Conservation (phyloP, 1,139 yeast species). For the Blastobotrys niveus region DNA sequence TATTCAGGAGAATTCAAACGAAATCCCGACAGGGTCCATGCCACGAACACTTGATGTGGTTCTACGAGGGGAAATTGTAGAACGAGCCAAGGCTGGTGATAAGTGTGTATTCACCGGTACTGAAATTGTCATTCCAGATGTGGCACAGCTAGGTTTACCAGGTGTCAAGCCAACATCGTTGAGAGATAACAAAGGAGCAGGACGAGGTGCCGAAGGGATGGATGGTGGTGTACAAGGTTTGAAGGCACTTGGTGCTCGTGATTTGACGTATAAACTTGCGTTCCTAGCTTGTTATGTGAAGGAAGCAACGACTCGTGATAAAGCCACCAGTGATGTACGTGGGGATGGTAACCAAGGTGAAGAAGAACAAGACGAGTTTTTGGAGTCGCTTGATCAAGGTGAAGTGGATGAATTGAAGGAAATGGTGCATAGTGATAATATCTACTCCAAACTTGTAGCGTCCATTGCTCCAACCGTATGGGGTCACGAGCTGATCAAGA, state of each 20-base stretch:
- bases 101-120: conserved; percentile 93
- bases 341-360: conserved; percentile 41
- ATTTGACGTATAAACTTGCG: conserved; percentile 85
- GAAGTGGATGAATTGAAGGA: conserved; percentile 81
- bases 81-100: conserved; percentile 97
- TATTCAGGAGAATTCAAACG: conserved; percentile 90
- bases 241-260: conserved; percentile 85
- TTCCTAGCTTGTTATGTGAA: conserved; percentile 85
- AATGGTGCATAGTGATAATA: conserved; percentile 87
- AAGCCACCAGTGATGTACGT: conserved; percentile 40
- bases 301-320: conserved; percentile 35
- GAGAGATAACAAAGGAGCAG: conserved; percentile 58
- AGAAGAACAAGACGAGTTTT: conserved; percentile 66
- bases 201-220: conserved; percentile 62
- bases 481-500: conserved; percentile 92
- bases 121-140: conserved; percentile 92
- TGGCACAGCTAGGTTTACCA: conserved; percentile 91
- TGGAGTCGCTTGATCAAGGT: conserved; percentile 71
- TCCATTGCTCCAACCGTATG: conserved; percentile 96
- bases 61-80: conserved; percentile 90
- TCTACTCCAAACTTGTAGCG: conserved; percentile 77
- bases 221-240: conserved; percentile 83
- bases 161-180: conserved; percentile 87
- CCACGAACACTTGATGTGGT: conserved; percentile 95
- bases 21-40: conserved; percentile 98